Percentiles rank a stretch among this genome's conserved stretches.
phyloP scores from a whole-genome alignment of 805 yeast genomes.

The Priceomyces castillae region DNA sequence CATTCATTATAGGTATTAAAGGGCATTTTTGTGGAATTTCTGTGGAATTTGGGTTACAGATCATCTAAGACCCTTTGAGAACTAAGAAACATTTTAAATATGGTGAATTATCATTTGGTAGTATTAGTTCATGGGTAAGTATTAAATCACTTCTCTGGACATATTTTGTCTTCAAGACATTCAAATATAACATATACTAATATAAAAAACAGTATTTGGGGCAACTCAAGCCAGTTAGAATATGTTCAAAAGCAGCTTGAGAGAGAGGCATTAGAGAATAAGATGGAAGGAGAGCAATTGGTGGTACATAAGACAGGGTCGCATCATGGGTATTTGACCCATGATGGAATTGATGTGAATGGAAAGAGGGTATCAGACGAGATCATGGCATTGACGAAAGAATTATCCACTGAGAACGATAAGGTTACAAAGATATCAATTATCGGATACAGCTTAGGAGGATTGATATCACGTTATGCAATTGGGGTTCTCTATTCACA shows the following conservation, averaged over 20 bases:
- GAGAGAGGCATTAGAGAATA: conserved; percentile 15
- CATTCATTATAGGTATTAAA: too few relatives aligned
- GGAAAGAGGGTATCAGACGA: conserved; percentile 75
- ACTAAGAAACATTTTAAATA: conserved; percentile 6
- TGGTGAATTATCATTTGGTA: conserved; percentile 54
- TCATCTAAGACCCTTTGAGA: too few relatives aligned
- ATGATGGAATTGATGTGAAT: conserved; percentile 85
- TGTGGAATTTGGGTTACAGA: too few relatives aligned
- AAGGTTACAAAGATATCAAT: conserved; percentile 36
- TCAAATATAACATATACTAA: background rate
- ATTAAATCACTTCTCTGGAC: too few relatives aligned
- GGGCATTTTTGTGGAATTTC: too few relatives aligned
- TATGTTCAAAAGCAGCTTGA: conserved; percentile 53
- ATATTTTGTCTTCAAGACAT: too few relatives aligned
- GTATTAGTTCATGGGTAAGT: conserved; percentile 73
- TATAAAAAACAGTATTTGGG: conserved; percentile 67
- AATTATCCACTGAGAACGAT: conserved; percentile 12
- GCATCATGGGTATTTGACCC: conserved; percentile 73
- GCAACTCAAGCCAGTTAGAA: conserved; percentile 63
- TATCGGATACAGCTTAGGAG: conserved; percentile 44
- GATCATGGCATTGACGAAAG: conserved; percentile 34
- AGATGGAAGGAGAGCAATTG: conserved; percentile 13
- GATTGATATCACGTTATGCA: conserved; percentile 39
- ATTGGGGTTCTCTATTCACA: conserved; percentile 50
- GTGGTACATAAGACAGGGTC: conserved; percentile 53